Evolutionary conservation across 2,329 filamentous ascomycete species (phyloP), one percentile per base, ranked within the genome.

Genomic region (Scedosporium aurantiacum): DNA sequence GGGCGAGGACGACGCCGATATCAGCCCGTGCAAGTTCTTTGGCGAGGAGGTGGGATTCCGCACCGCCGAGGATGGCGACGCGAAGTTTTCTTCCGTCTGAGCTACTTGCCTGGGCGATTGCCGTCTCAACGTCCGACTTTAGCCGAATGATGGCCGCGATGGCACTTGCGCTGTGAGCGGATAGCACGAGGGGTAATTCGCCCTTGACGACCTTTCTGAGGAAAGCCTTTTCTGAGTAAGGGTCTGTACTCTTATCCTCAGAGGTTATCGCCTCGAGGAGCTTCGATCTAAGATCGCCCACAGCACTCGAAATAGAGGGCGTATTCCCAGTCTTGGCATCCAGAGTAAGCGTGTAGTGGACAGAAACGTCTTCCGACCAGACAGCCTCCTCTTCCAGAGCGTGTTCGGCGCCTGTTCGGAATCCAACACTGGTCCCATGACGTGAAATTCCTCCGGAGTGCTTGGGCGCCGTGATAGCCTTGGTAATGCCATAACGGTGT

Each of bases 41-140:
- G 0, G 85, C 85, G 0, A 88, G 69, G 0, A 88, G 73, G 67
- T 83, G 76, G 0, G 85, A 78, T 70, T 88, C 86, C 4, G 85
- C 84, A 47, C 79, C 86, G 63, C 86, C 86, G 23, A 86, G 70
- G 58, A 89, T 76, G 60, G 81, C 76, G 7, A 88, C 62, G n/a
- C 73, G 77, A 41, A 88, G 68, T 60, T 68, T 74, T 16, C 61
- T 62, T 1, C 61, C 21, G 12, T 57, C 8, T 4, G 52, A 52
- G 40, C 40, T 37, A 6, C 5, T n/a, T 5, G 37, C 14, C 12
- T 57, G 16, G 21, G 28, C 2, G 28, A 64, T 23, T 4, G 60
- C 58, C 0, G 68, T 65, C 58, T 88, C 84, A 7, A 88, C 74
- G 2, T 79, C 75, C 3, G 70, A 67, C 71, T 88, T 88, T 64